Evolutionary conservation across 768 basidiomycete genomes (phyloP), one percentile per base, ranked within the genome.

Genomic region (Boletus coccyginus): DNA sequence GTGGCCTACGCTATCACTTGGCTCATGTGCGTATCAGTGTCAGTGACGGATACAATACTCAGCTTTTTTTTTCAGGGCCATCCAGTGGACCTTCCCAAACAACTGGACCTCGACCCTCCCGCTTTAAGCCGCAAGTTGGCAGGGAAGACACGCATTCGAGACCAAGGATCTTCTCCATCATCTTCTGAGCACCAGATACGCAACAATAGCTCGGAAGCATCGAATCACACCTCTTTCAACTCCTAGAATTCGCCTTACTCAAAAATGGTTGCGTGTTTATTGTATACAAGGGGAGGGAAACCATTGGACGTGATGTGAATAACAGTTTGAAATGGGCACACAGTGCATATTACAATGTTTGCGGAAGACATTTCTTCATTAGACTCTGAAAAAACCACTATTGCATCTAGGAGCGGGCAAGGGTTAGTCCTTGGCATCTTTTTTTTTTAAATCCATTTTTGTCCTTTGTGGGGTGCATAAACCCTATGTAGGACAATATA

Each of bases 1-100:
- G 90, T 55, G 92, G 91, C 16, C 77, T 94, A 21, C 78, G 87
- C 53, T 94, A 94, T 66, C 91, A 94, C 73, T 72, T 89, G 46
- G 79, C 82, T 56, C 87, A 89, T 72, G 91, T 92, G 61, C 60
- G 88, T 77, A 12, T 50, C 21, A 3, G 38, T 42, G 17, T 41
- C 38, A 1, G 17, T 12, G 33, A 27, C 12, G 21, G 32, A 12
- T 9, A 24, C 24, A 2, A 19, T 13, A 17, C 52, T 60, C 49
- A 41, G 2, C 14, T 27, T 21, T 17, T 53, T 52, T n/a, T 49
- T 60, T 33, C 59, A 91, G 89, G 88, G 88, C 17, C 89, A 92
- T 69, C 81, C 82, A 4, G 62, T 74, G 17, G 78, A 84, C 43
- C 67, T 82, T 57, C 86, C 88, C n/a, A 78, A 78, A 14, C 89